phyloP scores from a whole-genome alignment of 2,329 filamentous ascomycete genomes.

The Paecilomyces niveus region DNA sequence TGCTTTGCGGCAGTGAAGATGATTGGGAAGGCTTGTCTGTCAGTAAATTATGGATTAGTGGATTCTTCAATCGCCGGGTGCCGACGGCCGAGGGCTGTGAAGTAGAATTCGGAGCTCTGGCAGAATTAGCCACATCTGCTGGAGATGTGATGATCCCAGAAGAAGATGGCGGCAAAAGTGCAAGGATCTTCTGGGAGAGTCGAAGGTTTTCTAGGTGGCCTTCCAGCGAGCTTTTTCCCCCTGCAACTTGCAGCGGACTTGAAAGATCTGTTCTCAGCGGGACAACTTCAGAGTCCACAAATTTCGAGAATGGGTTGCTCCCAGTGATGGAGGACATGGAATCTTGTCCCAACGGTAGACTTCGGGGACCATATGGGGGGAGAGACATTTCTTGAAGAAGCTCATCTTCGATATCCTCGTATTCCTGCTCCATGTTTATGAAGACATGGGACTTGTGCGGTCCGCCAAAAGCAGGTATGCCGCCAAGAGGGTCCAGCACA shows the following conservation, averaged over 20 bases:
- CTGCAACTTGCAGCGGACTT: conserved; percentile 4
- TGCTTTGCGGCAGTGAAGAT: conserved; percentile 73
- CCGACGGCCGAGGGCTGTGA: conserved; percentile 41
- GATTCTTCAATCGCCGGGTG: conserved; percentile 63
- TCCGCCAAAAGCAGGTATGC: conserved; percentile 62
- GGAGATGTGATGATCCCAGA: conserved; percentile 88
- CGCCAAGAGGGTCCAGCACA: conserved; percentile 77
- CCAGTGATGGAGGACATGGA: conserved; percentile 12
- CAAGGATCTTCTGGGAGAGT: conserved; percentile 62
- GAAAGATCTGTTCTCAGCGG: conserved; percentile 15
- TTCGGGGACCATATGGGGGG: conserved; percentile 3
- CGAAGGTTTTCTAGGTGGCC: conserved; percentile 65
- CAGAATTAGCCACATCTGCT: conserved; percentile 64
- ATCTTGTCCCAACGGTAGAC: conserved; percentile 12
- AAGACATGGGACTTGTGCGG: conserved; percentile 67
- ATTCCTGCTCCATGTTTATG: conserved; percentile 91
- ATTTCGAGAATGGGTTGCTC: conserved; percentile 41
- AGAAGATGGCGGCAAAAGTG: conserved; percentile 71
- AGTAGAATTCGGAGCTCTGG: conserved; percentile 20
- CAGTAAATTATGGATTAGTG: conserved; percentile 87
- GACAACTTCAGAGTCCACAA: conserved; percentile 24
- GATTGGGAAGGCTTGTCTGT: conserved; percentile 93
- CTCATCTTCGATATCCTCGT: conserved; percentile 58
- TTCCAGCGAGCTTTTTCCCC: conserved; percentile 20
- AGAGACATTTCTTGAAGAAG: conserved; percentile 37